Evolutionary conservation across 2,329 filamentous ascomycete genomes (phyloP).

Genomic region (Akanthomyces uredinophilus): DNA sequence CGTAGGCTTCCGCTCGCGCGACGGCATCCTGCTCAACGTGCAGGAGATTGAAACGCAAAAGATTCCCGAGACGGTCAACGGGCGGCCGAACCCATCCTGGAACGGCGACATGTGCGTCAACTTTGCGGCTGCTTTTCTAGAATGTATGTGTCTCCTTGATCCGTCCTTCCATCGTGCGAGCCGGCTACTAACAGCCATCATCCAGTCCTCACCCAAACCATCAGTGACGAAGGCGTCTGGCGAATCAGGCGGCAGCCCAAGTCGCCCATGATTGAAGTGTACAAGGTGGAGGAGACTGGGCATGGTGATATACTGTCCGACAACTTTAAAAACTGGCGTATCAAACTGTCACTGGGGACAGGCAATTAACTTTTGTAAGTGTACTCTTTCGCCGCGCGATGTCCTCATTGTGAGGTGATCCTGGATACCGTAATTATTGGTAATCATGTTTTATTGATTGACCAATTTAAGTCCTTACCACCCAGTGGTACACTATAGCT

Average conservation of each 20-base stretch:
- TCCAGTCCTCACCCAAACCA: slow-evolving; percentile 57
- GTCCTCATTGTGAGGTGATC: not conserved
- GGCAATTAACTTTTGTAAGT: not conserved
- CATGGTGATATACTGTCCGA: slow-evolving; percentile 71
- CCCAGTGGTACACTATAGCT: slow-evolving; percentile 19
- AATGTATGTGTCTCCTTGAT: slow-evolving; percentile 50
- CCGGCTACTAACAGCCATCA: slow-evolving; percentile 19
- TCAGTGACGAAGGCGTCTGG: slow-evolving; percentile 73
- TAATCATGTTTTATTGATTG: not conserved
- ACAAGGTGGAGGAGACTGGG: slow-evolving; percentile 66
- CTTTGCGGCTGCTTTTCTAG: slow-evolving; percentile 72
- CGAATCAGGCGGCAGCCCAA: slow-evolving; percentile 64
- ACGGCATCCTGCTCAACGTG: slow-evolving; percentile 66
- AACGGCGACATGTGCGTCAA: slow-evolving; percentile 93
- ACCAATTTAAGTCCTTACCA: slow-evolving; percentile 13
- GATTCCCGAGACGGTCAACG: slow-evolving; percentile 72
- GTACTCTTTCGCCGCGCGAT: not conserved
- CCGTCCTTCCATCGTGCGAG: not conserved
- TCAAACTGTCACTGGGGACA: slow-evolving; percentile 42
- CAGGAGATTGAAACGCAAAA: slow-evolving; percentile 75
- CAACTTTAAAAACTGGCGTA: slow-evolving; percentile 72
- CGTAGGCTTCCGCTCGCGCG: slow-evolving; percentile 73
- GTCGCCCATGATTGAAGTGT: slow-evolving; percentile 65
- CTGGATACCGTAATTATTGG: not conserved
- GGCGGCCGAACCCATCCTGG: slow-evolving; percentile 65